A percentile compares a stretch with the other conserved stretches of the same genome.
Evolutionary conservation across 352 stramenopile species (phyloP).

Genomic region (Pythium dissotocum): DNA sequence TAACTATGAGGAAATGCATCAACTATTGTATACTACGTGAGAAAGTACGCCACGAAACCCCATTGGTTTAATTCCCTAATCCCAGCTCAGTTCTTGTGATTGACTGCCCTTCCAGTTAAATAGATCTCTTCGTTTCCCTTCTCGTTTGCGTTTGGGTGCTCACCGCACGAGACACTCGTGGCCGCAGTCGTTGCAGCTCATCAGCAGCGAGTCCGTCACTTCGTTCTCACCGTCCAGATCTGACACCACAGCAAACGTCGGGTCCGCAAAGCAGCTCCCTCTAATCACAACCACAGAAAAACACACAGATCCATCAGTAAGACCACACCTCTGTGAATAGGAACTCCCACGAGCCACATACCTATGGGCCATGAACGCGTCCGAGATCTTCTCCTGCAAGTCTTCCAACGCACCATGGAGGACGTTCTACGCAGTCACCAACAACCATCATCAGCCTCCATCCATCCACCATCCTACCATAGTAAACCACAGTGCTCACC

Average conservation of each 20-base stretch:
- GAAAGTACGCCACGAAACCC: too few relatives aligned
- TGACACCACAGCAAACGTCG: constrained; percentile 47
- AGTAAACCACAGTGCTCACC: constrained; percentile 11
- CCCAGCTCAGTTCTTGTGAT: too few relatives aligned
- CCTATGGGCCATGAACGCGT: constrained; percentile 61
- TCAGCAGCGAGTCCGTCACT: constrained; percentile 36
- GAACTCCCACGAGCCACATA: constrained; percentile 18
- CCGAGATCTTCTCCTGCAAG: constrained; percentile 59
- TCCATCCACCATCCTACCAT: neutral
- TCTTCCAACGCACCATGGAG: constrained; percentile 57
- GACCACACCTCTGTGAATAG: neutral
- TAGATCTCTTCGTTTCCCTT: neutral
- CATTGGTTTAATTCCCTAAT: too few relatives aligned
- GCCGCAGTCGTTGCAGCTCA: constrained; percentile 41
- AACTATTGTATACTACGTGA: too few relatives aligned
- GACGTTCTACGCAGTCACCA: constrained; percentile 30
- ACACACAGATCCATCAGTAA: neutral
- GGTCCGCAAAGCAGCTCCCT: constrained; percentile 46
- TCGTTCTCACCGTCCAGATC: constrained; percentile 20
- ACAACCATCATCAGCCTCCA: neutral
- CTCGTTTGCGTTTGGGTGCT: neutral
- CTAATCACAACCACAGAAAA: constrained; percentile 26
- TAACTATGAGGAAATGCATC: too few relatives aligned
- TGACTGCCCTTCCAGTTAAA: constrained; percentile 11
- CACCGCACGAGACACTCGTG: constrained; percentile 33